Evolutionary conservation across 805 yeast species (phyloP), one percentile per base, ranked within the genome.

Genomic region (Ogataea ganodermae): DNA sequence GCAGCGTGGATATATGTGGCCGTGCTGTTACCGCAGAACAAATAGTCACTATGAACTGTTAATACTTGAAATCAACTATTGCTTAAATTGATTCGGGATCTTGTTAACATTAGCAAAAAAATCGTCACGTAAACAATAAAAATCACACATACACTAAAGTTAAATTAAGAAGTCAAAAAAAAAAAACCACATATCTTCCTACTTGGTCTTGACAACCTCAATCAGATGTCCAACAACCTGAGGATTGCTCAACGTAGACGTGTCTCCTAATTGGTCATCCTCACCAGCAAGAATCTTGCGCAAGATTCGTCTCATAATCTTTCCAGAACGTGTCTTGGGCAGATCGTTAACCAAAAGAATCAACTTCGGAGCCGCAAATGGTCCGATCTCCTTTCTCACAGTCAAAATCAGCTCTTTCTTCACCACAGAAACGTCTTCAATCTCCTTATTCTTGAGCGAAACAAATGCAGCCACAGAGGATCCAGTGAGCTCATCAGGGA

Each of bases 311-410:
- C 94, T 82, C 94, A 86, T 86, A 58, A 86, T 86, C 73, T 86
- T 86, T 63, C 94, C 94, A 4, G 90, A 84, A 74, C 94, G 81
- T 10, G 94, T 86, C 76, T 86, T 86, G 62, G 94, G 94, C 67
- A 86, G 79, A 65, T 86, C 94, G 59, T 78, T 79, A 44, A 86
- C 92, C 45, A 86, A 67, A 37, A 86, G 74, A 52, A 86, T 83
- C 39, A 81, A 67, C 70, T 86, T 86, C 55, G 94, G 94, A 36
- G 92, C 89, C 31, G 94, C 94, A 70, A 86, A 86, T 46, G 94
- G 92, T 26, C 94, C 94, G 62, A 86, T 86, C 66, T 84, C 89
- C 59, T 78, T 80, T 68, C 94, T 76, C 32, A 86, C 92, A 23
- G 85, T 83, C 58, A 85, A 62, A 37, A 85, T 69, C 62, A 86